Evolutionary conservation across 2,329 filamentous ascomycete species (phyloP).

Genomic region (Fusarium humuli): DNA sequence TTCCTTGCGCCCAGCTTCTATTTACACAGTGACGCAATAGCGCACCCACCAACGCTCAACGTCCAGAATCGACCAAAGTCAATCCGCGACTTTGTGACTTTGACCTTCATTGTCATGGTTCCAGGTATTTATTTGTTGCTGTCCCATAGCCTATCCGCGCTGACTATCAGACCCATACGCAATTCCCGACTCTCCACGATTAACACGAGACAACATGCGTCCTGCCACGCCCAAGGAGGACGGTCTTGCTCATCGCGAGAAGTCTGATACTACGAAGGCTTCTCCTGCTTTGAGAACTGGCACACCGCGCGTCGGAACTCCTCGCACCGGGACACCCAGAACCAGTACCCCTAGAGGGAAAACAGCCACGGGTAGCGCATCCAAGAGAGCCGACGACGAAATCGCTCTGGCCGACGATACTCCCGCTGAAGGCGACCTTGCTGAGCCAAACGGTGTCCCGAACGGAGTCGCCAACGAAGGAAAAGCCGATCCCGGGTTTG

Average conservation of each 20-base stretch:
- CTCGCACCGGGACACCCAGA: constrained; percentile 23
- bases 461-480: constrained; percentile 19
- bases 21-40: constrained; percentile 41
- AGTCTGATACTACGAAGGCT: constrained; percentile 15
- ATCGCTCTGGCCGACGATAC: background rate
- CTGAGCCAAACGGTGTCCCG: constrained; percentile 20
- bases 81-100: constrained; percentile 15
- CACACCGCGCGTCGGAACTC: constrained; percentile 21
- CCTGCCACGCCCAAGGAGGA: constrained; percentile 29
- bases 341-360: background rate
- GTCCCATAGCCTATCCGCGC: background rate
- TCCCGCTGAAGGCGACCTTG: background rate
- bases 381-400: constrained; percentile 2
- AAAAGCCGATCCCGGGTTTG: constrained; percentile 8
- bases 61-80: constrained; percentile 14
- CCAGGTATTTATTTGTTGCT: constrained; percentile 26
- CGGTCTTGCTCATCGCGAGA: constrained; percentile 30
- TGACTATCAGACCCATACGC: constrained; percentile 42
- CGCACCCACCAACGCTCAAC: constrained; percentile 9
- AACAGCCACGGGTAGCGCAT: background rate
- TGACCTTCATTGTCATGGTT: constrained; percentile 15
- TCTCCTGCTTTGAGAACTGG: constrained; percentile 22
- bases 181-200: constrained; percentile 37
- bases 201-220: constrained; percentile 21
- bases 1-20: constrained; percentile 39